Conservation (phyloP, 2,329 filamentous ascomycete species). For the Pseudocercospora musae region DNA sequence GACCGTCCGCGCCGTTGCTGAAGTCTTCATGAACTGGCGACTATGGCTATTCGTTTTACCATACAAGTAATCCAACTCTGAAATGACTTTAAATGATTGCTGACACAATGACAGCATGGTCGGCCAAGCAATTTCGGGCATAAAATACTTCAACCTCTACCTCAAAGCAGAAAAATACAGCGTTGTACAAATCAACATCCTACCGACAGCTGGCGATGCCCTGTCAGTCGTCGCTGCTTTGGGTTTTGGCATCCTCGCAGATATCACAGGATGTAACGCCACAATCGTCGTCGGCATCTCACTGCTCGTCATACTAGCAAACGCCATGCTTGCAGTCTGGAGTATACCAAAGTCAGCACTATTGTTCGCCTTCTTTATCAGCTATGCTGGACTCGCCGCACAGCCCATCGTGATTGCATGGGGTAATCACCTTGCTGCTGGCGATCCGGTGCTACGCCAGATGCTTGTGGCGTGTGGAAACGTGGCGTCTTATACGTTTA, state of each 20-base stretch:
- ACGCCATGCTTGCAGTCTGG: constrained; percentile 14
- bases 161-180: constrained; percentile 16
- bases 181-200: constrained; percentile 14
- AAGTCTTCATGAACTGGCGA: constrained; percentile 17
- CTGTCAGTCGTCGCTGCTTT: constrained; percentile 14
- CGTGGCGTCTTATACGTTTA: constrained; percentile 14
- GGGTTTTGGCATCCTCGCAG: constrained; percentile 12
- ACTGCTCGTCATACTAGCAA: constrained; percentile 10
- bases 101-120: not conserved
- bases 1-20: not conserved
- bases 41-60: constrained; percentile 13
- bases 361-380: constrained; percentile 11
- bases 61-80: not conserved
- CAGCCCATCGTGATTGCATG: constrained; percentile 16
- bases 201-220: constrained; percentile 13
- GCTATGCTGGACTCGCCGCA: constrained; percentile 9
- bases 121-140: not conserved
- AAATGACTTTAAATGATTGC: not conserved
- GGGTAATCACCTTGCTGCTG: constrained; percentile 11
- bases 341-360: constrained; percentile 3
- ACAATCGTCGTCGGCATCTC: constrained; percentile 1
- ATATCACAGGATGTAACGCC: constrained; percentile 10
- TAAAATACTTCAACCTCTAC: constrained; percentile 20
- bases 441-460: constrained; percentile 17
- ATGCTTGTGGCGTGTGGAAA: constrained; percentile 17